Percentiles rank a stretch among this genome's conserved stretches.
phyloP scores from a whole-genome alignment of 495 filamentous ascomycete genomes.

The Rostrohypoxylon terebratum region DNA sequence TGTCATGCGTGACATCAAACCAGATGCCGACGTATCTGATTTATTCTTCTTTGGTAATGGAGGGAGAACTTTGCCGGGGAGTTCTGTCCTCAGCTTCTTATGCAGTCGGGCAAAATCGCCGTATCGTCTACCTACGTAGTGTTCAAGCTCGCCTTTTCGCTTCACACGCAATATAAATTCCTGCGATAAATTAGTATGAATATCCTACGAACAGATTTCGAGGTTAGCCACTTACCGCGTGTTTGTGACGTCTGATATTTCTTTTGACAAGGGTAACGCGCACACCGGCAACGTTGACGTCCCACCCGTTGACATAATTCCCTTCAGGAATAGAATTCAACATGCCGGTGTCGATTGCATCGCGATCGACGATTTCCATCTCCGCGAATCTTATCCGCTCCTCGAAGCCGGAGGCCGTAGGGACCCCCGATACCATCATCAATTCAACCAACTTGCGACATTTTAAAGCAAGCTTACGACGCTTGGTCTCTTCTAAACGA shows the following conservation, averaged over 20 bases:
- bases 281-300: conserved; percentile 94
- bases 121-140: conserved; percentile 86
- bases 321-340: conserved; percentile 89
- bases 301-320: conserved; percentile 92
- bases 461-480: conserved; percentile 90
- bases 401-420: conserved; percentile 95
- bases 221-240: conserved; percentile 74
- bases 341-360: conserved; percentile 89
- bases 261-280: conserved; percentile 82
- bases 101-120: conserved; percentile 87
- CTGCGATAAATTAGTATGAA: conserved; percentile 58
- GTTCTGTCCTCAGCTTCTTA: conserved; percentile 80
- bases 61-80: conserved; percentile 91
- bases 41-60: conserved; percentile 92
- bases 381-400: conserved; percentile 96
- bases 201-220: background rate
- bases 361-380: conserved; percentile 93
- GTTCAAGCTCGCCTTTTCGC: conserved; percentile 73
- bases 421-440: conserved; percentile 99
- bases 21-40: conserved; percentile 70
- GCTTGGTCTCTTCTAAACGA: conserved; percentile 93
- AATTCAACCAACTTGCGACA: conserved; percentile 94
- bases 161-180: conserved; percentile 92
- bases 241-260: conserved; percentile 89
- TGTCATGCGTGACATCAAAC: conserved; percentile 58